Percentiles rank a stretch among this genome's conserved stretches.
These are phyloP conservation scores for Striga asiatica DNA, from an alignment of 257 asterid genomes.

Conservation along the genomic window DNA sequence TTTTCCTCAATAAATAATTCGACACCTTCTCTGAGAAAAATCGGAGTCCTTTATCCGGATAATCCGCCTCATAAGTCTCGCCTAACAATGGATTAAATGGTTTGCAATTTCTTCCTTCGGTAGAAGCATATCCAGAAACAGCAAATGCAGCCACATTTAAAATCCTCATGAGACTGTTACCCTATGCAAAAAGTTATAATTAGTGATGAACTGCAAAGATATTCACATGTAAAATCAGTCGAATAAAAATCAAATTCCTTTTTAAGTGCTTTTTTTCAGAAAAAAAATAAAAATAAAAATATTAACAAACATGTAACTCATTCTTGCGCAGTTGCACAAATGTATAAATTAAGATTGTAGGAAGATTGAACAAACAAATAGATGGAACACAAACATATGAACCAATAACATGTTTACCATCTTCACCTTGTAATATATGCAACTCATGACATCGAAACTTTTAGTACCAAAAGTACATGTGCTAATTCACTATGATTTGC, in stretches of 20 bases:
- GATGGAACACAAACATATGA: background rate
- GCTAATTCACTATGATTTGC: too few relatives aligned
- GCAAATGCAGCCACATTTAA: conserved; percentile 96
- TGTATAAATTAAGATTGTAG: background rate
- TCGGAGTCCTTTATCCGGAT: conserved; percentile 83
- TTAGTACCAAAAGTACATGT: too few relatives aligned
- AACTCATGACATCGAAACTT: too few relatives aligned
- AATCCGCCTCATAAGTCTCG: conserved; percentile 94
- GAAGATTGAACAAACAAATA: background rate
- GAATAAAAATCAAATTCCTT: background rate
- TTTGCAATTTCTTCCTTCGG: conserved; percentile 91
- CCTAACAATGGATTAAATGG: conserved; percentile 95
- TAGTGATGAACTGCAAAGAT: conserved; percentile 3
- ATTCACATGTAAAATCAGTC: background rate
- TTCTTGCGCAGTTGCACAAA: background rate
- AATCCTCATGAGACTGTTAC: conserved; percentile 86
- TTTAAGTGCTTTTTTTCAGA: background rate
- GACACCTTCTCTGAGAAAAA: conserved; percentile 89
- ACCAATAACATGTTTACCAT: background rate
- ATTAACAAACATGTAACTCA: background rate
- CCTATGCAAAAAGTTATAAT: conserved; percentile 36
- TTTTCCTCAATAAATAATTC: conserved; percentile 8
- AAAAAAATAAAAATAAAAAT: background rate
- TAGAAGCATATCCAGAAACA: conserved; percentile 93
- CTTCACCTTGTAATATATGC: too few relatives aligned